Base-by-base conservation (phyloP, 1,139 yeast species). In the Magnusiomyces suaveolens region DNA sequence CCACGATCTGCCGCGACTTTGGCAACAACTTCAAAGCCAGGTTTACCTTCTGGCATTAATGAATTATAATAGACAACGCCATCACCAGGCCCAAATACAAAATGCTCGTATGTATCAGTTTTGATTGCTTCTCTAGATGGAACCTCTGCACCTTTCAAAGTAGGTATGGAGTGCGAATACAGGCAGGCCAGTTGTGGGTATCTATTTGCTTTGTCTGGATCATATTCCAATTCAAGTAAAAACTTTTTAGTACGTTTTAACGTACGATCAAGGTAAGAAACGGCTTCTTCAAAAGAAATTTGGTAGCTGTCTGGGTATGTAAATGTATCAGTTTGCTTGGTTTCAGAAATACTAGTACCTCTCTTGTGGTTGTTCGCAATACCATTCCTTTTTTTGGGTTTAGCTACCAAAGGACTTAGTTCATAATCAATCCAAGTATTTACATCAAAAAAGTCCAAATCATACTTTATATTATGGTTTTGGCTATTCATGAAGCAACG, bases 1-100 rank as follows among this genome's bases (percentile, higher is more conserved):
- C 96, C 96, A 48, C 79, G 72, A 1, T 73, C 76, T 52, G 85
- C 77, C 1, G 83, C 75, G 55, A 86, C 75, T 63, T 83, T 84
- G 8, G 87, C 90, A 20, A 78, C 87, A 1, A 86, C 79, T 0
- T 77, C 56, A 64, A 84, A 88, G 0, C 94, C 94, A 10, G 16
- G 16, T 60, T 76, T 75, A 29, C 73, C 70, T 62, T 84, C 85
- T 0, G 97, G 96, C 81, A 88, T 79, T 46, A 87, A 69, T 83
- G 90, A 84, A 59, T 80, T 80, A 62, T 84, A 87, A 68, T 87
- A 88, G 1, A 88, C 86, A 18, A 89, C 96, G 38, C 97, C 97
- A 65, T 89, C 97, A 6, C 97, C 97, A 10, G 89, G 89, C 0
- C 95, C 96, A 66, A 87, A 88, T 62, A 78, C 80, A 62, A 87